Conservation (phyloP, 108 stramenopile genomes). For the Nannochloropsis gaditana region DNA sequence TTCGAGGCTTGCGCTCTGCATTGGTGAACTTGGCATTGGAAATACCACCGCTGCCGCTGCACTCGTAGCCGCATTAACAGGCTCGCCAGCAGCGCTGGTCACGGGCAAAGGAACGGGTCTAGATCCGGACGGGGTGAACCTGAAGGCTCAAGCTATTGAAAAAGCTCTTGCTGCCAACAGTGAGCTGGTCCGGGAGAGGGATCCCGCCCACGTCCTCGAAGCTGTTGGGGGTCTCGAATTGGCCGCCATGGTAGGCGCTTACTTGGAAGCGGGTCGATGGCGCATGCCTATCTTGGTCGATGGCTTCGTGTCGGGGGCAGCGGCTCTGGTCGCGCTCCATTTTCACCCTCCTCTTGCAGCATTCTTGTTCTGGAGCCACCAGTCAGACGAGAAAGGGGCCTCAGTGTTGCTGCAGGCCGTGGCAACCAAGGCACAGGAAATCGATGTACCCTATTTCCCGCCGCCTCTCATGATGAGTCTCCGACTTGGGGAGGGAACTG, state of each 20-base stretch:
- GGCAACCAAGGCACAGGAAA: not conserved
- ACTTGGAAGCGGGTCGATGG: constrained; percentile 56
- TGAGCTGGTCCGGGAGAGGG: constrained; percentile 31
- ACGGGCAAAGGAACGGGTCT: constrained; percentile 64
- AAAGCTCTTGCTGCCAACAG: not conserved
- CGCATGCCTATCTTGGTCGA: constrained; percentile 66
- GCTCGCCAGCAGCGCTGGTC: constrained; percentile 36
- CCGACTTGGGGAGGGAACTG: not conserved
- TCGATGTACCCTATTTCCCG: not conserved
- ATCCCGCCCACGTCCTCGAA: not conserved
- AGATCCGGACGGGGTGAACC: constrained; percentile 50
- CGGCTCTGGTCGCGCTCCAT: constrained; percentile 63
- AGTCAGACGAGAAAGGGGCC: not conserved
- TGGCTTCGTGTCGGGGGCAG: constrained; percentile 68
- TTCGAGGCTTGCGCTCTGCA: constrained; percentile 33
- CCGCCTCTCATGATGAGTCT: constrained; percentile 1
- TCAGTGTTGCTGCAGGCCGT: not conserved
- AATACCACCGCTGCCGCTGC: constrained; percentile 69
- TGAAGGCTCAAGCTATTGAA: constrained; percentile 54
- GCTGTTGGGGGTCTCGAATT: constrained; percentile 66
- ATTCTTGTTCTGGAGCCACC: constrained; percentile 61
- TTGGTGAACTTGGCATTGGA: constrained; percentile 77
- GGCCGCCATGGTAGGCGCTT: constrained; percentile 67
- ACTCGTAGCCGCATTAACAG: constrained; percentile 59
- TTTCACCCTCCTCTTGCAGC: constrained; percentile 55